These are phyloP conservation scores for Pyricularia pennisetigena DNA, from an alignment of 2,329 filamentous ascomycete species.

Conservation along the genomic window DNA sequence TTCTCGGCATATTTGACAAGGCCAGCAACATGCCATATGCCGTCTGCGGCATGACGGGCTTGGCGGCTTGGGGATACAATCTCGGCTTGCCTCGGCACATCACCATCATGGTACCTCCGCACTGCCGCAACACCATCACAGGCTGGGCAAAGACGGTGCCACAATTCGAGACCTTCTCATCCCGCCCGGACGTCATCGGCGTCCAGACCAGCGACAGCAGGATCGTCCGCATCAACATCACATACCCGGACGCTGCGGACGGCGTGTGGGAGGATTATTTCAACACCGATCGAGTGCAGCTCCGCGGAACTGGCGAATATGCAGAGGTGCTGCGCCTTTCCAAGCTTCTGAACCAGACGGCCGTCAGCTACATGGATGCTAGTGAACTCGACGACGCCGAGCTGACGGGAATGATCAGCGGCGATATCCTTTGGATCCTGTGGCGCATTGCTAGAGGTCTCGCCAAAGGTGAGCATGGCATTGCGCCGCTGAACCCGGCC, in stretches of 20 bases:
- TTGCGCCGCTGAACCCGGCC: constrained; percentile 9
- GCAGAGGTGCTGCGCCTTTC: constrained; percentile 21
- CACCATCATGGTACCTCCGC: constrained; percentile 28
- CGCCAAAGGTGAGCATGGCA: constrained; percentile 8
- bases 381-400: background rate
- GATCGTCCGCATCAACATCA: constrained; percentile 23
- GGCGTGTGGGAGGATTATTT: constrained; percentile 19
- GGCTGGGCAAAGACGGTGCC: constrained; percentile 27
- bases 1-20: constrained; percentile 28
- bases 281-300: constrained; percentile 9
- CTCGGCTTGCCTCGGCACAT: constrained; percentile 20
- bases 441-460: constrained; percentile 16
- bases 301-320: background rate
- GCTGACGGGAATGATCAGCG: constrained; percentile 13
- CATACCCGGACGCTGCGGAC: constrained; percentile 18
- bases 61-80: constrained; percentile 31
- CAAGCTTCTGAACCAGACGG: constrained; percentile 23
- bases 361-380: constrained; percentile 17
- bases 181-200: constrained; percentile 28
- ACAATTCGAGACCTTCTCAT: constrained; percentile 19
- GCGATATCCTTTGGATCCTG: constrained; percentile 25
- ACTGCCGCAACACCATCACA: constrained; percentile 23
- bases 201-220: constrained; percentile 26
- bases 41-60: constrained; percentile 33
- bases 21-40: constrained; percentile 36